Base-by-base conservation (phyloP, 2,329 filamentous ascomycete species). In the Xylaria sp. region DNA sequence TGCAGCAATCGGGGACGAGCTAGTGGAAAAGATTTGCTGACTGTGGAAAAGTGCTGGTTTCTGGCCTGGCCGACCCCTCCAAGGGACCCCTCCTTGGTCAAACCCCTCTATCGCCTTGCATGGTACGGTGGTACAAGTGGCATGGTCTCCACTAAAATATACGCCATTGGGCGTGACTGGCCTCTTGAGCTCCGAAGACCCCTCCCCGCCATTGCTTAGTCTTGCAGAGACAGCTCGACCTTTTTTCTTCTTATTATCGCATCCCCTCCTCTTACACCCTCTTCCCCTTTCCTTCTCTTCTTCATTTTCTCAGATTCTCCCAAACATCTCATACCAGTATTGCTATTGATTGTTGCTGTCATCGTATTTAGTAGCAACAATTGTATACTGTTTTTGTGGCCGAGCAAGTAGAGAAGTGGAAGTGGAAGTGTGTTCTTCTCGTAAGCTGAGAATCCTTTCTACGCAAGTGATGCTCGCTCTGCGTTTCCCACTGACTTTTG, bases 341-440 rank as follows among this genome's bases (percentile, higher is more conserved):
- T 62, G 51, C 67, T 57, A 48, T 66, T 46, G 59, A 64, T 75
- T 75, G 72, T 73, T 73, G 63, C 69, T 67, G 46, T n/a, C 66
- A 18, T 10, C 10, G 7, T 48, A 54, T 59, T 62, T 52, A 60
- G 46, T 46, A 65, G 54, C 67, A 66, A 67, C 69, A 41, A 63
- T 64, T 66, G 58, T 65, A 72, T 68, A 67, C 64, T 60, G 65
- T 66, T 66, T 71, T 71, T 46, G 60, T 54, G 60, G 50, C 34
- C 69, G 66, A 66, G 56, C 44, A 64, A 54, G 62, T 66, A 73
- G 76, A 73, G 69, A 70, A 74, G 73, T 52, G 70, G 73, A 72
- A 77, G 65, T 63, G 71, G 63, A 74, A 77, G 51, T 69, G 69
- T 77, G 73, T 69, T 70, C 67, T 69, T 72, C 66, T 65, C 67